These are phyloP conservation scores for Tricharina praecox DNA, from an alignment of 495 filamentous ascomycete species.

Conservation along the genomic window DNA sequence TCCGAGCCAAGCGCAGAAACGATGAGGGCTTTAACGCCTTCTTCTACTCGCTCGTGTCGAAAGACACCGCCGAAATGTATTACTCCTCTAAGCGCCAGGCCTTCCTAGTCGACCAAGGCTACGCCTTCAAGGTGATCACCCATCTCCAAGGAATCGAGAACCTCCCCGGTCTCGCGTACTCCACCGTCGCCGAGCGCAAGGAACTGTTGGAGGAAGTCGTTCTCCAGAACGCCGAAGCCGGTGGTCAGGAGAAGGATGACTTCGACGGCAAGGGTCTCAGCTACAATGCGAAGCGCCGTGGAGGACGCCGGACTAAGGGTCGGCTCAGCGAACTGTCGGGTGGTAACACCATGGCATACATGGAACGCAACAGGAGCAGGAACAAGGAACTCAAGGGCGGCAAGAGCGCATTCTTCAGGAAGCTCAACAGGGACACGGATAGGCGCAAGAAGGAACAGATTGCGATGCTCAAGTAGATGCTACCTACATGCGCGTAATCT, in stretches of 20 bases:
- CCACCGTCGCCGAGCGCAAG: conserved; percentile 61
- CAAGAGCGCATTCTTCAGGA: conserved; percentile 50
- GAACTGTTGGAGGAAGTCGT: conserved; percentile 87
- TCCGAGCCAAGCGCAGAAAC: conserved; percentile 87
- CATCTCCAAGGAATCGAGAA: conserved; percentile 82
- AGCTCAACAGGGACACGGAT: conserved; percentile 57
- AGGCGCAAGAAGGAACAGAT: conserved; percentile 39
- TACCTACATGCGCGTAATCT: too few relatives aligned
- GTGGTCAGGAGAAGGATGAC: conserved; percentile 66
- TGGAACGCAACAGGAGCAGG: conserved; percentile 60
- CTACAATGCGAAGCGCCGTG: conserved; percentile 33
- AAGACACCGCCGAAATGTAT: conserved; percentile 96
- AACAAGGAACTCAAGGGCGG: conserved; percentile 70
- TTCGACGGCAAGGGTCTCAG: conserved; percentile 38
- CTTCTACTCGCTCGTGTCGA: conserved; percentile 93
- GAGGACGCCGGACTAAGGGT: conserved; percentile 57
- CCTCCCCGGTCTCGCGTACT: conserved; percentile 62
- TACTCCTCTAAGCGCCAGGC: conserved; percentile 95
- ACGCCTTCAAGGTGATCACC: conserved; percentile 98
- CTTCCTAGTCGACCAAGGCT: conserved; percentile 95
- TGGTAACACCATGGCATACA: conserved; percentile 91
- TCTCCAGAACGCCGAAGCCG: conserved; percentile 65
- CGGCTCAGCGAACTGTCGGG: conserved; percentile 71
- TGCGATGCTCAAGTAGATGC: conserved; percentile 3
- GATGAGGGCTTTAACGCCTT: conserved; percentile 99